Evolutionary conservation across 495 filamentous ascomycete genomes (phyloP).

Genomic region (Tuber indicum): DNA sequence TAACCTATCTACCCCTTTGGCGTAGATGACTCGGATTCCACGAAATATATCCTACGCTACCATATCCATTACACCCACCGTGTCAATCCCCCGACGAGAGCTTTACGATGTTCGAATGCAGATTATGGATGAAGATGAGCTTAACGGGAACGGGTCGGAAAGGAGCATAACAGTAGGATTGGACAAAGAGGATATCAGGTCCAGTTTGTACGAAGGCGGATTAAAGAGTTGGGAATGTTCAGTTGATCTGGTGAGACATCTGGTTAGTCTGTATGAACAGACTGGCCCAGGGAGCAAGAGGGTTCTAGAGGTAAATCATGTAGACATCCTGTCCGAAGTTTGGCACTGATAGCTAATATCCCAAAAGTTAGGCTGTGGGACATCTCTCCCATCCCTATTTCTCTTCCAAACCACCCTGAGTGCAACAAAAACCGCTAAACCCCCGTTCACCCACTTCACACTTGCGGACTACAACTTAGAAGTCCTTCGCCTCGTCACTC

Average conservation of each 20-base stretch:
- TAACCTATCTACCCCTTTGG: not conserved
- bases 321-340: not conserved
- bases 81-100: conserved; percentile 71
- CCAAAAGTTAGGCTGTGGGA: conserved; percentile 76
- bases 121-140: conserved; percentile 68
- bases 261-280: conserved; percentile 43
- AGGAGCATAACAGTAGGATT: conserved; percentile 47
- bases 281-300: conserved; percentile 43
- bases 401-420: conserved; percentile 66
- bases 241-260: conserved; percentile 71
- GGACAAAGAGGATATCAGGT: conserved; percentile 75
- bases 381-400: conserved; percentile 72
- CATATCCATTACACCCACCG: conserved; percentile 11
- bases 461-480: conserved; percentile 84
- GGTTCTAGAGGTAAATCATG: conserved; percentile 65
- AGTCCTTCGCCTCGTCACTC: conserved; percentile 76
- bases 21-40: conserved; percentile 23
- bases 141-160: conserved; percentile 38
- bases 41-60: conserved; percentile 39
- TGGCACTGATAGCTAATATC: not conserved
- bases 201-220: conserved; percentile 92
- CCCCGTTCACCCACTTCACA: conserved; percentile 61
- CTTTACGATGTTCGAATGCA: conserved; percentile 91
- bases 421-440: conserved; percentile 26
- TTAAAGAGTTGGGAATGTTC: conserved; percentile 99